Evolutionary conservation across 1,284 basidiomycete species (phyloP).

Genomic region (Pterulicium gracile): DNA sequence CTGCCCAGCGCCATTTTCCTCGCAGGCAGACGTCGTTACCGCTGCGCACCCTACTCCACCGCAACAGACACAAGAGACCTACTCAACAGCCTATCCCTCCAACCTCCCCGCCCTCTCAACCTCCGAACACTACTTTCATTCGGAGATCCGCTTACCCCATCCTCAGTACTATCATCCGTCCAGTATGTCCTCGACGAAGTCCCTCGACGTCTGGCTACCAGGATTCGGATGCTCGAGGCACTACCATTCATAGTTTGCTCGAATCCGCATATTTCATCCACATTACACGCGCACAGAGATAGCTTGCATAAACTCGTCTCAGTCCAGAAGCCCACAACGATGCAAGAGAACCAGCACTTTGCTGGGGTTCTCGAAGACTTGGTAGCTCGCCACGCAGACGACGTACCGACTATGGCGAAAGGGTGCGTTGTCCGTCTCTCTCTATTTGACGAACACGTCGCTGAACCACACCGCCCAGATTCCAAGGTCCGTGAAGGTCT

Average conservation of each 20-base stretch:
- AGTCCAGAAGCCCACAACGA: slow-evolving; percentile 52
- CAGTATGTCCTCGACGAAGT: slow-evolving; percentile 63
- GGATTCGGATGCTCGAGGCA: slow-evolving; percentile 58
- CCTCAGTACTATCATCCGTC: slow-evolving; percentile 60
- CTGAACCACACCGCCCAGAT: slow-evolving; percentile 1
- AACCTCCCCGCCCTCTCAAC: slow-evolving; percentile 41
- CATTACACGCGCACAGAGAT: slow-evolving; percentile 62
- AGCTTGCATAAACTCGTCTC: slow-evolving; percentile 68
- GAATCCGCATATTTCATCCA: slow-evolving; percentile 77
- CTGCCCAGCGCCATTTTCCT: too few relatives aligned
- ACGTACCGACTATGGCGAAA: slow-evolving; percentile 83
- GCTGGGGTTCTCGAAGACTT: slow-evolving; percentile 57
- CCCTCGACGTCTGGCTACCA: slow-evolving; percentile 60
- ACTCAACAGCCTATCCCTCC: not conserved
- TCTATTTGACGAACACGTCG: slow-evolving; percentile 4
- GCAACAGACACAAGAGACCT: not conserved
- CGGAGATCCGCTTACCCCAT: slow-evolving; percentile 57
- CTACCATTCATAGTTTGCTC: slow-evolving; percentile 84
- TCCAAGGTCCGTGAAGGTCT: not conserved
- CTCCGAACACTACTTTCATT: slow-evolving; percentile 63
- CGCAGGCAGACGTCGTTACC: not conserved
- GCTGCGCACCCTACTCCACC: not conserved
- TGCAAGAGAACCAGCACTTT: slow-evolving; percentile 66
- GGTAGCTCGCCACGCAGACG: slow-evolving; percentile 74
- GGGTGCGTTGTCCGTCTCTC: slow-evolving; percentile 39